Evolutionary conservation across 768 basidiomycete genomes (phyloP), one percentile per base, ranked within the genome.

Genomic region (Calocybe gangraenosa): DNA sequence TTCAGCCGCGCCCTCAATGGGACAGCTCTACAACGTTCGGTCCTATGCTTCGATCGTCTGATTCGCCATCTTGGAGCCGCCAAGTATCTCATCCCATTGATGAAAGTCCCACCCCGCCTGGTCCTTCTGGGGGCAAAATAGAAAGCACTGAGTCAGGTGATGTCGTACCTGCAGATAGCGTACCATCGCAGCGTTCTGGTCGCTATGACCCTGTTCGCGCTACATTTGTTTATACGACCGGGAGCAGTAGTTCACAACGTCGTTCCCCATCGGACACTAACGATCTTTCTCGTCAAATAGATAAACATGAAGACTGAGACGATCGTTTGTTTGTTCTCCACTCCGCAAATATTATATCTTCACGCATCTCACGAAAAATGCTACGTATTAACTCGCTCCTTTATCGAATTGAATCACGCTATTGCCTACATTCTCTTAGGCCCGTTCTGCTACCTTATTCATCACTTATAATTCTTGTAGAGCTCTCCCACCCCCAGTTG

Each of bases 1-100:
- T 87, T 3, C 80, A 86, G 57, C 85, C 84, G 2, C 66, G 65
- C 42, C 84, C 83, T 1, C 82, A 78, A 41, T 86, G 84, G 83
- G 77, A 82, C 45, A 67, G 63, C 33, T 60, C 65, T 2, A 56
- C 68, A 0, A n/a, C n/a, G n/a, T 74, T 72, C 57, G 46, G 58
- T 19, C 58, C 71, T 7, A 53, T 59, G 49, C 66, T 69, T 5
- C 60, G 70, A 50, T 66, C 70, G 45, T 67, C 70, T 31, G 49
- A 54, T 14, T 63, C 70, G 11, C 60, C 64, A 10, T 54, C 65
- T 35, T 69, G 70, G 65, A 63, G 73, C 14, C 63, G 55, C 30
- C 60, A 60, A 17, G 60, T 48, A 14, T 61, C 64, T 17, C 58
- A 49, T 18, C 61, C 65, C 6, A 59, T 63, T 8, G 51, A 59